phyloP scores from a whole-genome alignment of 768 basidiomycete species.

The Leccinum fibrillosum region DNA sequence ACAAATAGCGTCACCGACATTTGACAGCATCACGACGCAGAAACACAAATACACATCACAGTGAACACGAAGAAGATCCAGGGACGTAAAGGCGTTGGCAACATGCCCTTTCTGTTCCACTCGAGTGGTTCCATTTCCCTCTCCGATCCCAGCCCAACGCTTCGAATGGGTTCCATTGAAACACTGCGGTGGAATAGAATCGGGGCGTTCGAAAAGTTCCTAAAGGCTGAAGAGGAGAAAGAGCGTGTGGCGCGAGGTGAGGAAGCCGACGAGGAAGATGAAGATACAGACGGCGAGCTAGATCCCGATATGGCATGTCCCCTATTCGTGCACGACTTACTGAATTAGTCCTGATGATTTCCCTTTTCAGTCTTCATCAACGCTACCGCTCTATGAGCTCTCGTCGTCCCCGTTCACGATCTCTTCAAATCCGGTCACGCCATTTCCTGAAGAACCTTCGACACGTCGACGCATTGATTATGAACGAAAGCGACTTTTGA shows the following conservation, averaged over 20 bases:
- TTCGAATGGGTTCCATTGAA: constrained; percentile 23
- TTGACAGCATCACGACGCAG: constrained; percentile 49
- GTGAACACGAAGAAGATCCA: constrained; percentile 52
- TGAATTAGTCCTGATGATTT: neutral
- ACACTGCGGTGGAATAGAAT: constrained; percentile 31
- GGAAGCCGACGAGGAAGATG: constrained; percentile 19
- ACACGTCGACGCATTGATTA: constrained; percentile 31
- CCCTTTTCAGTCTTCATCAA: constrained; percentile 23
- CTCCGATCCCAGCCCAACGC: constrained; percentile 19
- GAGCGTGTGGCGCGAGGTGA: constrained; percentile 19
- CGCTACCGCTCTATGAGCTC: constrained; percentile 25
- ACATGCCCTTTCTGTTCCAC: constrained; percentile 58
- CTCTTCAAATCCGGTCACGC: constrained; percentile 30
- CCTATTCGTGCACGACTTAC: neutral
- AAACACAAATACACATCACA: constrained; percentile 58
- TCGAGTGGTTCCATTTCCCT: constrained; percentile 42
- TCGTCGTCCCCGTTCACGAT: constrained; percentile 23
- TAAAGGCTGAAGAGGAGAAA: constrained; percentile 27
- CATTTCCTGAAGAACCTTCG: constrained; percentile 26
- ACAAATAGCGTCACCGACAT: neutral
- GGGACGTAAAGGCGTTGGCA: constrained; percentile 54
- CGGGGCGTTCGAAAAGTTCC: constrained; percentile 25
- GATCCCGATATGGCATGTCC: constrained; percentile 28
- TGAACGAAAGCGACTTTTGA: constrained; percentile 26
- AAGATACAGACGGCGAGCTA: constrained; percentile 24